These are phyloP conservation scores for Amoebophrya sp. DNA, from an alignment of 169 alveolate genomes.

Conservation along the genomic window DNA sequence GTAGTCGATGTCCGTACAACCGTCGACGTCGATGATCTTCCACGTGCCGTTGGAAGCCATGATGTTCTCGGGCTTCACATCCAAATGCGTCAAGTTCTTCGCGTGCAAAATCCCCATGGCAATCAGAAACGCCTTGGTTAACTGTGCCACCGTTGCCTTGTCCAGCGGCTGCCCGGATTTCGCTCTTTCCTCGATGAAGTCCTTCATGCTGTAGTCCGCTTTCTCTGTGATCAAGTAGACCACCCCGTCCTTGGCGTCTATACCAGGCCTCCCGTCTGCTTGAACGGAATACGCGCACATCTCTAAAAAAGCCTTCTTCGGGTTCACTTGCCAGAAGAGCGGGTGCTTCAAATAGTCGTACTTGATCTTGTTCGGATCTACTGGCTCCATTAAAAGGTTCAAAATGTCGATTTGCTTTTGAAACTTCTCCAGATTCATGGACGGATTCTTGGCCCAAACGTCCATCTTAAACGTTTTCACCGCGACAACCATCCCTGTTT, in stretches of 20 bases:
- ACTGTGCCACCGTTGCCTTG: not conserved
- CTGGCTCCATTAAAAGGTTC: not conserved
- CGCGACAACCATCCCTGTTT: not conserved
- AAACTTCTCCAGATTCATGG: not conserved
- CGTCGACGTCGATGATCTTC: constrained; percentile 53
- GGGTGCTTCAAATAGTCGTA: not conserved
- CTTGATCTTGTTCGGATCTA: not conserved
- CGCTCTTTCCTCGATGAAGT: not conserved
- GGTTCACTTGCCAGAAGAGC: not conserved
- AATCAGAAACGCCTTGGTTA: not conserved
- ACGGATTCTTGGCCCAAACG: not conserved
- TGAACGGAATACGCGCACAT: not conserved
- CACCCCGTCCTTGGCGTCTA: not conserved
- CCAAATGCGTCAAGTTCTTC: not conserved
- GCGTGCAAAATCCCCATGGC: not conserved
- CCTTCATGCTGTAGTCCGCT: not conserved
- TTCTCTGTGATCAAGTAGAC: not conserved
- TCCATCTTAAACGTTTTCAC: not conserved
- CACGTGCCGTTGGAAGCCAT: not conserved
- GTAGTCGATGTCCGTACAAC: constrained; percentile 43
- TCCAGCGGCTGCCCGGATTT: not conserved
- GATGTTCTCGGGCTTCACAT: not conserved
- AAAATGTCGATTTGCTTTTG: not conserved
- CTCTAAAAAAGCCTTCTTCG: not conserved
- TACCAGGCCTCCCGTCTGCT: not conserved